Base-by-base conservation (phyloP, 768 basidiomycete species). In the Auriscalpium vulgare region DNA sequence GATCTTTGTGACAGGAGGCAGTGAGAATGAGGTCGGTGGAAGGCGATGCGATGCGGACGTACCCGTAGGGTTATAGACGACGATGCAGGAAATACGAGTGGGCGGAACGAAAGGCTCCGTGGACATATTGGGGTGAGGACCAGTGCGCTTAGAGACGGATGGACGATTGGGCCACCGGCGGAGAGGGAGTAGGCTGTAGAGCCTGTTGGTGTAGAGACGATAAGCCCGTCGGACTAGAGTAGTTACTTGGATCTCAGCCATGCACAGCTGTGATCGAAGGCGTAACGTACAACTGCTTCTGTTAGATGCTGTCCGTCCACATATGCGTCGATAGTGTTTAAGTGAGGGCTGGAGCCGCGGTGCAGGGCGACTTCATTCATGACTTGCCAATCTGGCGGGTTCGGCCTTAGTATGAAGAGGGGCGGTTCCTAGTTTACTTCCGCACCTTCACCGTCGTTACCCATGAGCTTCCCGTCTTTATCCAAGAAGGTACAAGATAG, bases 301-400 rank as follows among this genome's bases (percentile, higher is more conserved):
- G 95, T 97, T 23, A 97, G 78, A 72, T 95, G 93, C 66, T 97
- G 92, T 0, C 88, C 91, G 63, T 97, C 92, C 11, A 95, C 93
- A 69, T 80, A 95, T 13, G 93, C 89, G 67, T 97, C 93, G 54
- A 97, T 91, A 4, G 91, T 91, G 62, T 92, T 94, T 38, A 97
- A 75, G 63, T 95, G 94, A 1, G 94, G 88, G 61, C 89, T 90
- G 19, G 90, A 83, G 11, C 95, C 95, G 29, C 95, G 84, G 69
- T 97, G 95, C 37, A 97, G 75, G 3, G 91, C 86, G 56, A 97
- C 84, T 70, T 97, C 95, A 66, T 97, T 97, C 92, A 97, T 95
- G 38, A 95, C 95, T 69, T 95, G 94, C 87, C 90, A 94, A 60
- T 87, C 93, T 88, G 58, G 10, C n/a, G 16, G 38, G 8, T 40